Percentiles rank a stretch among this genome's conserved stretches.
Conservation (phyloP, 2,329 filamentous ascomycete species). For the Lasiodiplodia sp. region DNA sequence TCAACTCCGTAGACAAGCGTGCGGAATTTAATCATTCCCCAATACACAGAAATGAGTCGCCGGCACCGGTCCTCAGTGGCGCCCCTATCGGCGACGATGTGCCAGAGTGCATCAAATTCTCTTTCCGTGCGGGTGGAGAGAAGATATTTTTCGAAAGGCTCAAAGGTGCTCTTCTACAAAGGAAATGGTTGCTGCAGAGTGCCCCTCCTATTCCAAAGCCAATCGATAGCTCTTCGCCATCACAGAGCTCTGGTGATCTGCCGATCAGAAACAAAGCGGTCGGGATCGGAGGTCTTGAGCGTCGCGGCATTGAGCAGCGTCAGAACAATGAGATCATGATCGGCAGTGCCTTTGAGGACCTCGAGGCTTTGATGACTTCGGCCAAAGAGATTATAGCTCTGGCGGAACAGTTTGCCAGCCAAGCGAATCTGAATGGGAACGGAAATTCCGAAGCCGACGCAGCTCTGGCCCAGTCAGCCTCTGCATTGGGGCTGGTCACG, state of each 20-base stretch:
- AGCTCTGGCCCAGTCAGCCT: constrained; percentile 80
- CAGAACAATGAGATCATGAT: constrained; percentile 95
- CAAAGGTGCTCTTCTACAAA: constrained; percentile 85
- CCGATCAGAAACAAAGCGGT: constrained; percentile 65
- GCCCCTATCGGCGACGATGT: constrained; percentile 63
- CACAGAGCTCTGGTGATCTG: constrained; percentile 29
- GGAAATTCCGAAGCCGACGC: constrained; percentile 72
- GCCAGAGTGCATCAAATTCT: constrained; percentile 83
- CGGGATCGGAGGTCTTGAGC: constrained; percentile 91
- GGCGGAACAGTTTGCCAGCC: constrained; percentile 83
- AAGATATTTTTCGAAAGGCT: constrained; percentile 89
- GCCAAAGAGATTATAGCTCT: constrained; percentile 95
- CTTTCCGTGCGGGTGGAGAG: constrained; percentile 87
- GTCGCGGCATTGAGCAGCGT: constrained; percentile 80
- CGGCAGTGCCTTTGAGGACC: constrained; percentile 91
- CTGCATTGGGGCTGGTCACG: constrained; percentile 85
- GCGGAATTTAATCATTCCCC: constrained; percentile 46
- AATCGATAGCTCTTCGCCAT: constrained; percentile 36
- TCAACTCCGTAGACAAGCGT: constrained; percentile 57
- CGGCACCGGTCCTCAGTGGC: constrained; percentile 69
- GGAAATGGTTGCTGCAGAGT: constrained; percentile 92
- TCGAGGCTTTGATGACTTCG: constrained; percentile 96
- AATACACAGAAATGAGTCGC: constrained; percentile 71
- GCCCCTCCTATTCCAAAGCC: constrained; percentile 85
- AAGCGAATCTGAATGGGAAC: constrained; percentile 64